Evolutionary conservation across 805 yeast species (phyloP), one percentile per base, ranked within the genome.

Genomic region (Lipomyces yamadae): DNA sequence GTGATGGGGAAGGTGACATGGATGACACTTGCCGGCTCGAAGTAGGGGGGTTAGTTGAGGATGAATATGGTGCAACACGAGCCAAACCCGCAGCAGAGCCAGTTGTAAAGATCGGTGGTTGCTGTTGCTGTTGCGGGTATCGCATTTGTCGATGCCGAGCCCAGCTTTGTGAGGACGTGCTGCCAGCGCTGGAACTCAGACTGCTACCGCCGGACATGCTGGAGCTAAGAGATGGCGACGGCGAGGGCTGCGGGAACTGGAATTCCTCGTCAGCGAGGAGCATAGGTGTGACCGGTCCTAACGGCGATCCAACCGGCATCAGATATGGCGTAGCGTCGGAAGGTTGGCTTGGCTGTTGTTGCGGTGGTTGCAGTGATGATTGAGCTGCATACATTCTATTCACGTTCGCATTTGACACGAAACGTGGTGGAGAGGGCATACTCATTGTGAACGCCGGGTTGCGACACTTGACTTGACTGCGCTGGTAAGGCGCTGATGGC

Each of bases 271-370:
- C 71, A 11, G 70, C 65, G 7, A 68, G 70, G 57, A 58, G 67
- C 71, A 68, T 68, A 4, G 71, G 71, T 33, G 71, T 68, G 37
- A 68, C 69, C 13, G 71, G 70, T 3, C 71, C 71, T 6, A 52
- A 33, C 4, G 71, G 71, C 3, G 71, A 68, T 7, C 71, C 71
- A 3, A 62, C 65, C 3, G 71, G 71, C 29, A 52, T 62, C 11
- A 68, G 59, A 42, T 68, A 68, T 30, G 71, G 70, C 15, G 70
- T 66, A 29, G 62, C 39, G n/a, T 61, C 65, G 24, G 56, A 53
- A 13, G 58, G 32, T 34, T 30, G 57, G 37, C 7, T 18, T 18
- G 52, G 55, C 37, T 34, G 61, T 30, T 48, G 60, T 10, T 29
- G 60, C 32, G 3, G 45, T n/a, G 11, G 60, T 30, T 37, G 60